Evolutionary conservation across 306 rosid genomes (phyloP).

Genomic region (Rubus idaeus): DNA sequence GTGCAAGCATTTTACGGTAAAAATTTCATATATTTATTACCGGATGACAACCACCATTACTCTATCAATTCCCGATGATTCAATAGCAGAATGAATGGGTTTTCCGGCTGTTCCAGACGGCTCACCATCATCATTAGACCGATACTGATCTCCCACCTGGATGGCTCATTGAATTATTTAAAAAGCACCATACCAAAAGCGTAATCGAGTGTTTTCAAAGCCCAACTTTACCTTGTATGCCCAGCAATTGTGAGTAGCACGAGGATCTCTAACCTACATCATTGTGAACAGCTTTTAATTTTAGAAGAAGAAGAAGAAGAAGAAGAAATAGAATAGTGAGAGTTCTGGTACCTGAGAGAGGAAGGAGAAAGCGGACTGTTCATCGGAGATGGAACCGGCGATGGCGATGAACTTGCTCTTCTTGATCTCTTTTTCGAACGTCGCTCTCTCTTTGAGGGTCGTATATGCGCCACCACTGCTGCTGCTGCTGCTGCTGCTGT

Average conservation of each 20-base stretch:
- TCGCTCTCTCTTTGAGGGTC: slow-evolving; percentile 58
- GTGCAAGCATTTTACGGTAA: background rate
- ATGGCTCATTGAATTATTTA: background rate
- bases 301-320: too few species aligned
- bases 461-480: slow-evolving; percentile 54
- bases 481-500: slow-evolving; percentile 22
- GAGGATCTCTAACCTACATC: slow-evolving; percentile 62
- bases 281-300: too few species aligned
- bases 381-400: slow-evolving; percentile 69
- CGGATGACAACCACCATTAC: slow-evolving; percentile 96
- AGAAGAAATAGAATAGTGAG: too few species aligned
- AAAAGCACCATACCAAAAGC: background rate
- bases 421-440: slow-evolving; percentile 68
- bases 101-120: slow-evolving; percentile 96
- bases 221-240: slow-evolving; percentile 67
- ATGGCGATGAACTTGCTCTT: slow-evolving; percentile 93
- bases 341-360: slow-evolving; percentile 57
- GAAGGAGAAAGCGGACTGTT: slow-evolving; percentile 75
- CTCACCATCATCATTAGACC: slow-evolving; percentile 95
- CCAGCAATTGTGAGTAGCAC: slow-evolving; percentile 94
- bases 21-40: slow-evolving; percentile 30
- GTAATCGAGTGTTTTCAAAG: background rate
- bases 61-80: slow-evolving; percentile 86
- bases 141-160: slow-evolving; percentile 89
- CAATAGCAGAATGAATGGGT: slow-evolving; percentile 82